Evolutionary conservation across 2,329 filamentous ascomycete genomes (phyloP), one percentile per base, ranked within the genome.

Genomic region (Aspergillus sp.): DNA sequence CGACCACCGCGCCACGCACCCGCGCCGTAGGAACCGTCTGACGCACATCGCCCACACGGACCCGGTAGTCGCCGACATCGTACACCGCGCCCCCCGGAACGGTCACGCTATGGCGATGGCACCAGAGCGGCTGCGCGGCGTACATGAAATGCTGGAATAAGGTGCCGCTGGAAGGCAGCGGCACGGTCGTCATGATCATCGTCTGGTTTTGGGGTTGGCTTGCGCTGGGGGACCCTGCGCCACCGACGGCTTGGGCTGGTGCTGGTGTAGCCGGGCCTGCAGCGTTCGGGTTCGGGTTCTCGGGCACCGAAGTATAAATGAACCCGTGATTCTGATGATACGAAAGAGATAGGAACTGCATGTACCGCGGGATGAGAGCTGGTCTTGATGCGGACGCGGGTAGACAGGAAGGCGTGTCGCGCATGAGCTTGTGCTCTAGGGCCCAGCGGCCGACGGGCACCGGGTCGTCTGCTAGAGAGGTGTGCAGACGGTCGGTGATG

Each of bases 71-170:
- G 7, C 73, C 76, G 6, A 79, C 66, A 39, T 79, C 77, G 53
- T 77, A 80, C 52, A 73, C 72, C 4, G 71, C 63, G n/a, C 76
- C 76, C 6, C 67, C 67, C 4, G 67, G 68, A 6, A 78, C 74
- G 1, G 67, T 62, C 20, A 78, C 63, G 0, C 77, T 76, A 52
- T 78, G 71, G 5, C 78, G 73, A 52, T 74, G 76, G 52, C 70
- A 71, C 78, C 78, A 80, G 61, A 79, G 71, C 0, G 77, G 74
- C 57, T 78, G 74, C 58, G 74, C 77, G 26, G 75, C 71, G 64
- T 75, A 74, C 29, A 72, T 66, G 22, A 79, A 75, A 49, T 80
- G 76, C 18, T 76, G 67, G 54, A 77, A 75, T 20, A 79, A 70
- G 2, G 75, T 73, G 1, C 54, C 60, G 29, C 69, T 73, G 0